Evolutionary conservation across 2,329 filamentous ascomycete genomes (phyloP), one percentile per base, ranked within the genome.

Genomic region (Lasiodiplodia theobromae): DNA sequence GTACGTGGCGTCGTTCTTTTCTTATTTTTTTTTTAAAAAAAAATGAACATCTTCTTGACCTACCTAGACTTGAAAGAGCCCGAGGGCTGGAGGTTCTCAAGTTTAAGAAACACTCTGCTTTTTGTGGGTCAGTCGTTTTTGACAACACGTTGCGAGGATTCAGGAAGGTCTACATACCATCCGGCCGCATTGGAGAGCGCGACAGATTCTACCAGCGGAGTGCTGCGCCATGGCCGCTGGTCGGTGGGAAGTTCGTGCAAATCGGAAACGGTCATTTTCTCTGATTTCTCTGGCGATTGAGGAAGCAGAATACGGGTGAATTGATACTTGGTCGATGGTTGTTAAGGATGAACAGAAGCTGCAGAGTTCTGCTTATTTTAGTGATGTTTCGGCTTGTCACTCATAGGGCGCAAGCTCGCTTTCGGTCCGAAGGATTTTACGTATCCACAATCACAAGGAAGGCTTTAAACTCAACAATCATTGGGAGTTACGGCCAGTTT

Each of bases 21-120:
- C 12, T 18, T 21, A 2, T 14, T 47, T 21, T 21, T 21, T 47
- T 47, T 18, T 21, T 3, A 2, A 31, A 10, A 10, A 34, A 31
- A 31, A 28, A 28, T 1, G 28, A 28, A 28, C 28, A 28, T 28
- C 5, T 28, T 47, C 7, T 4, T 47, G 18, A 4, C 44, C n/a
- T 11, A 47, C 60, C 60, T 73, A 57, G 92, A 94, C 79, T 96
- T 96, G 88, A 96, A 97, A 47, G 92, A 94, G 71, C 92, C 92
- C 23, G 91, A 91, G 4, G 93, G 93, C 76, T 97, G 93, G 67
- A 94, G 87, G 77, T 92, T 92, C 74, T 96, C 93, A 71, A 96
- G 87, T 79, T 96, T 96, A 75, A 96, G 88, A 78, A 92, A 92
- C 78, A 96, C 88, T 82, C 91, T 90, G 83, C 92, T 85, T 37